Base-by-base conservation (phyloP, 495 filamentous ascomycete species). In the Parathielavia appendiculata region DNA sequence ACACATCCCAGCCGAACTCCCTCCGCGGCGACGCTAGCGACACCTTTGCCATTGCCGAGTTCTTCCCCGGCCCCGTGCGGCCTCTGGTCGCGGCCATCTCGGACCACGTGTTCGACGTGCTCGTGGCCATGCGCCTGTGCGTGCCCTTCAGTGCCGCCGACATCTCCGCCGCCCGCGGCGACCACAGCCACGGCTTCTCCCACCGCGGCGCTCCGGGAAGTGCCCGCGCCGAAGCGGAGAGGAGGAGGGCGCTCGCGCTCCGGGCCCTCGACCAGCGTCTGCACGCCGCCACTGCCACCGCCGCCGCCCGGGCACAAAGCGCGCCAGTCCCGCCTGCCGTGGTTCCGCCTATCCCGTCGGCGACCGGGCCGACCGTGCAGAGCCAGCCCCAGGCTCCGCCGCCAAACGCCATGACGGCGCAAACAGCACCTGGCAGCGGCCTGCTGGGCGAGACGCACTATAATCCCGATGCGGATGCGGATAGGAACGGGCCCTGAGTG, bases 31-130 rank as follows among this genome's bases (percentile, higher is more conserved):
- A 98, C 66, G 91, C 95, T 17, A 92, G 87, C 65, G 93, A 98
- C 69, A 96, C 92, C 0, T 97, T 98, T 66, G 86, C 90, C 38
- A 95, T 96, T 68, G 86, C 92, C 59, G 88, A 89, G 66, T 97
- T 98, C 71, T 97, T 97, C 75, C 93, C 93, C 3, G 92, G 95
- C 44, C 83, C 85, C 32, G 76, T 90, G 16, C 90, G 95, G 54
- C 86, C 88, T 5, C 81, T 90, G 14, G 79, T 97, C 56, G 79
- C 87, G 19, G 79, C 81, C 51, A 67, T 97, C 34, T 82, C 89
- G 19, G 86, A 90, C 47, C 78, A 83, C 52, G 72, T 96, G 20
- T 97, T 92, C 71, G 78, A 81, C 45, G 63, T 86, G 14, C 76
- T 97, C 0, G 86, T 97, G 5, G 69, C 86, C 7, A 66, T 92